phyloP scores from a whole-genome alignment of 1,284 basidiomycete genomes.

The Ceratobasidium sp. region DNA sequence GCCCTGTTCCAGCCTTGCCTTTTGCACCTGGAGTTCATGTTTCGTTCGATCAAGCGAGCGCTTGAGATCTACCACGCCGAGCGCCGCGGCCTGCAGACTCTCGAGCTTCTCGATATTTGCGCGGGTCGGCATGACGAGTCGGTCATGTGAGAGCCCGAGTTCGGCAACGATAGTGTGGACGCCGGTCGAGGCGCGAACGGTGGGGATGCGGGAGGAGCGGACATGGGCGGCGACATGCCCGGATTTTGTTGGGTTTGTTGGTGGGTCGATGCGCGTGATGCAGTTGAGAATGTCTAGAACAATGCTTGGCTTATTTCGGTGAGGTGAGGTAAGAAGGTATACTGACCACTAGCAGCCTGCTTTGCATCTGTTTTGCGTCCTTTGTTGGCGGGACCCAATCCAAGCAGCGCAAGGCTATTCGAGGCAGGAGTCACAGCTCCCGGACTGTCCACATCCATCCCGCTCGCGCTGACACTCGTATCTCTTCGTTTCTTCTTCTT shows the following conservation, averaged over 20 bases:
- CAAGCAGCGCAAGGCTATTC: constrained; percentile 41
- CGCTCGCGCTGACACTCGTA: constrained; percentile 46
- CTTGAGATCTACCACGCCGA: constrained; percentile 82
- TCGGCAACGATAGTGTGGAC: constrained; percentile 77
- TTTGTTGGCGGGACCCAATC: constrained; percentile 38
- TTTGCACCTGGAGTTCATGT: constrained; percentile 77
- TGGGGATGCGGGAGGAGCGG: constrained; percentile 81
- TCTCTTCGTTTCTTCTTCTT: constrained; percentile 63
- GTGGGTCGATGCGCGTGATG: constrained; percentile 72
- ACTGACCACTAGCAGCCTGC: constrained; percentile 40
- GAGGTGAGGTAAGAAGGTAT: not conserved
- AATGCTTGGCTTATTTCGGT: not conserved
- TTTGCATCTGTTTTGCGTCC: constrained; percentile 41
- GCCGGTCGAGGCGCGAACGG: constrained; percentile 74
- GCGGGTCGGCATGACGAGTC: constrained; percentile 89
- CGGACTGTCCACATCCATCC: constrained; percentile 50
- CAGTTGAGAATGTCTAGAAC: constrained; percentile 71
- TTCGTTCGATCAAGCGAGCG: constrained; percentile 84
- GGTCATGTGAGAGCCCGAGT: constrained; percentile 72
- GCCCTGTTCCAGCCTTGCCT: constrained; percentile 68
- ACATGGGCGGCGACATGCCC: constrained; percentile 78
- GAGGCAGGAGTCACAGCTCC: constrained; percentile 32
- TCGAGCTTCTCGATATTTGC: constrained; percentile 78
- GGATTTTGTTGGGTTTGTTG: constrained; percentile 64
- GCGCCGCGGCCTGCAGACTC: constrained; percentile 71